Conservation (phyloP, 768 basidiomycete genomes). For the Tephrocybe sp. region DNA sequence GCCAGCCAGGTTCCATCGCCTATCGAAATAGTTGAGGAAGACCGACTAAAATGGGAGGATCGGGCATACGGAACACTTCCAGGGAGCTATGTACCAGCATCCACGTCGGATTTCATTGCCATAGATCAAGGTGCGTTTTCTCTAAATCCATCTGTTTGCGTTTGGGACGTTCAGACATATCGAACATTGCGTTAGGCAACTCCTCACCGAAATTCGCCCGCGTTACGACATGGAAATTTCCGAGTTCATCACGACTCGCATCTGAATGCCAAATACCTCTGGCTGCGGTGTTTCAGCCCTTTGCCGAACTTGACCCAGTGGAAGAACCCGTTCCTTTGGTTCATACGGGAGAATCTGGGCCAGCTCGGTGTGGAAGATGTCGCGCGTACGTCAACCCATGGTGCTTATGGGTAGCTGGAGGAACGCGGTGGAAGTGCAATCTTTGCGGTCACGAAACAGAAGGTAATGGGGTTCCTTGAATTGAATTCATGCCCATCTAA, state of each 20-base stretch:
- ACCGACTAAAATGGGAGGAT: conserved; percentile 77
- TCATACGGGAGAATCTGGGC: conserved; percentile 68
- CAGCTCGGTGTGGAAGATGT: conserved; percentile 82
- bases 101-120: conserved; percentile 86
- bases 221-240: conserved; percentile 87
- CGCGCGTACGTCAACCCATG: conserved; percentile 93
- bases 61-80: conserved; percentile 62
- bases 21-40: conserved; percentile 72
- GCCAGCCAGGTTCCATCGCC: conserved; percentile 91
- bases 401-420: conserved; percentile 83
- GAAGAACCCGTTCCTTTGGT: conserved; percentile 84
- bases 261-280: conserved; percentile 84
- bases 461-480: conserved; percentile 57
- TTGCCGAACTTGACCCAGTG: conserved; percentile 74
- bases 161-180: neutral
- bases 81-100: conserved; percentile 68
- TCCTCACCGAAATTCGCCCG: conserved; percentile 90
- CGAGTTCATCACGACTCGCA: conserved; percentile 75
- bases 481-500: neutral
- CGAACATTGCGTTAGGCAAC: conserved; percentile 53
- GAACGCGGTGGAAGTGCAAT: conserved; percentile 90
- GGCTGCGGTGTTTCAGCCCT: conserved; percentile 85
- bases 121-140: conserved; percentile 79
- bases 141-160: neutral
- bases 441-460: conserved; percentile 81